phyloP scores from a whole-genome alignment of 2,329 filamentous ascomycete species.

The Pseudomassariella vexata region DNA sequence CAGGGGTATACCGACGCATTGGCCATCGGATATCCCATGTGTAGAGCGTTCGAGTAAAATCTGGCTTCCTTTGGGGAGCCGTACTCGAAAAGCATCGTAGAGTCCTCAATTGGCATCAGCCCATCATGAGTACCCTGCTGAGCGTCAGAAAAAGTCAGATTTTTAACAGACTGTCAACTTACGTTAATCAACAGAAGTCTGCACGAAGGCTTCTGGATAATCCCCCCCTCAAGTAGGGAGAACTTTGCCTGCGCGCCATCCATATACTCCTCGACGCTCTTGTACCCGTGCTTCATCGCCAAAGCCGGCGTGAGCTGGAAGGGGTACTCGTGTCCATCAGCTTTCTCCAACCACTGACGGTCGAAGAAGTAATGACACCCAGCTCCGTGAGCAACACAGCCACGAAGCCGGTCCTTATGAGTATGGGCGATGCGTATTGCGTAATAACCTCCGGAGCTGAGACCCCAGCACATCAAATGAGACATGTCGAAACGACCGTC shows the following conservation, averaged over 20 bases:
- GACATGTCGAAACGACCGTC: slow-evolving; percentile 47
- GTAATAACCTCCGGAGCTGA: slow-evolving; percentile 64
- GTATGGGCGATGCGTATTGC: slow-evolving; percentile 63
- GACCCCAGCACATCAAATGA: slow-evolving; percentile 56
- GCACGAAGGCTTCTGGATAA: slow-evolving; percentile 49
- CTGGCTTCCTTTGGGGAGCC: slow-evolving; percentile 60
- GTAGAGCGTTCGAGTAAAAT: slow-evolving; percentile 55
- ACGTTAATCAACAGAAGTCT: slow-evolving; percentile 57
- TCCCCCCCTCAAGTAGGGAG: slow-evolving; percentile 53
- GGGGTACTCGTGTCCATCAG: slow-evolving; percentile 62
- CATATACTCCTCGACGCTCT: slow-evolving; percentile 47
- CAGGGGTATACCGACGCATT: slow-evolving; percentile 54
- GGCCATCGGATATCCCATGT: slow-evolving; percentile 63
- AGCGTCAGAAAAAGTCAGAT: background rate
- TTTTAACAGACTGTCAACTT: slow-evolving; percentile 15
- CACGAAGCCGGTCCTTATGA: slow-evolving; percentile 48
- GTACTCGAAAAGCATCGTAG: slow-evolving; percentile 57
- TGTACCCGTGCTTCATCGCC: slow-evolving; percentile 58
- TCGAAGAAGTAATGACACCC: slow-evolving; percentile 58
- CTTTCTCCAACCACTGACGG: slow-evolving; percentile 52
- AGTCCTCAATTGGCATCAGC: slow-evolving; percentile 64
- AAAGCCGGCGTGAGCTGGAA: slow-evolving; percentile 51
- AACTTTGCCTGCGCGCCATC: slow-evolving; percentile 53
- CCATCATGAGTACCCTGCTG: slow-evolving; percentile 54
- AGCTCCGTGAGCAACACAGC: slow-evolving; percentile 57